phyloP scores from a whole-genome alignment of 768 basidiomycete genomes.

The Termitomyces sp. region DNA sequence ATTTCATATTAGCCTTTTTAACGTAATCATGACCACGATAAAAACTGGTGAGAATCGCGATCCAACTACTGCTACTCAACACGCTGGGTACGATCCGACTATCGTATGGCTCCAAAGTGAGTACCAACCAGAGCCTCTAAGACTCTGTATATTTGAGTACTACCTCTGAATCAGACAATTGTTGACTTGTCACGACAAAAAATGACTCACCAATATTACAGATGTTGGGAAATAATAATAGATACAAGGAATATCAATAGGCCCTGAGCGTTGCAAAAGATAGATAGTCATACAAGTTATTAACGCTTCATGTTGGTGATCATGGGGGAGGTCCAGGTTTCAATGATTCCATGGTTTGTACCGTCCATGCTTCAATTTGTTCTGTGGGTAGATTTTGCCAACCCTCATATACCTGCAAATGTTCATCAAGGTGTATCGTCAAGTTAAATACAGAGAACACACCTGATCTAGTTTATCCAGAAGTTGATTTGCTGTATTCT shows the following conservation, averaged over 20 bases:
- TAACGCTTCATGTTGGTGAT: background rate
- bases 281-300: background rate
- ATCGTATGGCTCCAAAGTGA: background rate
- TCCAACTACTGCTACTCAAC: background rate
- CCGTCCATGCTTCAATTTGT: slow-evolving; percentile 59
- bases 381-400: slow-evolving; percentile 61
- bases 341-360: slow-evolving; percentile 44
- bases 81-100: background rate
- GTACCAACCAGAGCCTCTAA: too few species aligned
- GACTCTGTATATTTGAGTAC: too few species aligned
- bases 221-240: background rate
- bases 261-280: background rate
- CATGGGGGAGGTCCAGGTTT: slow-evolving; percentile 31
- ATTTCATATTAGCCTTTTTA: background rate
- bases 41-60: background rate
- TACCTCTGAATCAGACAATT: background rate
- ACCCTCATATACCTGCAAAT: slow-evolving; percentile 40
- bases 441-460: slow-evolving; percentile 14
- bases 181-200: background rate
- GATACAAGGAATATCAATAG: background rate
- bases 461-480: slow-evolving; percentile 58
- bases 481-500: slow-evolving; percentile 43
- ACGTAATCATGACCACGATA: background rate
- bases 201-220: background rate
- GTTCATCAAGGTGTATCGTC: slow-evolving; percentile 11